Evolutionary conservation across 192 early-diverging fungal species (phyloP).

Genomic region (Umbelopsis sp.): DNA sequence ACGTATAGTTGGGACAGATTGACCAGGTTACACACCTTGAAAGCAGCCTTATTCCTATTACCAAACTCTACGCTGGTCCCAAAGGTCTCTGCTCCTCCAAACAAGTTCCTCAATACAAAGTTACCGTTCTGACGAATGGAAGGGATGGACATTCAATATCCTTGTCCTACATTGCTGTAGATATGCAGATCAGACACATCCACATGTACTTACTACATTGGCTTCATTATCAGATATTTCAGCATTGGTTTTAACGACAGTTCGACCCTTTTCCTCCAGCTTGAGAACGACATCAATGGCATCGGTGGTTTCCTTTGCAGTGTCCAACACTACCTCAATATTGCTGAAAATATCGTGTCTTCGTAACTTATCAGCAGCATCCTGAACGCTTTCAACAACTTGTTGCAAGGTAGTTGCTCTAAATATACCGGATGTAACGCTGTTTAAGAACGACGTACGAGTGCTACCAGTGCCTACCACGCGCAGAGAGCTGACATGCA

Average conservation of each 20-base stretch:
- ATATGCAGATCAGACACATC: neutral
- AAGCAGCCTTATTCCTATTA: conserved; percentile 41
- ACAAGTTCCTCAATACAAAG: conserved; percentile 73
- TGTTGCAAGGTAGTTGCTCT: conserved; percentile 53
- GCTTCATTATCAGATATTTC: conserved; percentile 84
- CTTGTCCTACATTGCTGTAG: neutral
- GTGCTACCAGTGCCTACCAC: conserved; percentile 21
- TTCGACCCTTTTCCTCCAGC: conserved; percentile 66
- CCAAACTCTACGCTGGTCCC: conserved; percentile 46
- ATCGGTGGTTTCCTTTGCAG: conserved; percentile 41
- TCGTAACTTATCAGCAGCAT: conserved; percentile 52
- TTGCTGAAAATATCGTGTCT: conserved; percentile 72
- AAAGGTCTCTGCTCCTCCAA: conserved; percentile 85
- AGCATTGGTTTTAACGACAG: conserved; percentile 76
- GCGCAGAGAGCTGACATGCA: conserved; percentile 27
- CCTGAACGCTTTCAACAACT: conserved; percentile 53
- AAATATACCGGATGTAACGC: conserved; percentile 25
- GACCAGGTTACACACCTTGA: conserved; percentile 41
- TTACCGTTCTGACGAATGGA: conserved; percentile 34
- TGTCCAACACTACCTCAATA: conserved; percentile 66
- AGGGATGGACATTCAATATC: neutral
- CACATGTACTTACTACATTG: conserved; percentile 57
- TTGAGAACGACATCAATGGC: conserved; percentile 73
- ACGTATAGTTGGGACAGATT: neutral
- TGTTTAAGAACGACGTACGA: conserved; percentile 27